phyloP scores from a whole-genome alignment of 495 filamentous ascomycete genomes.

The Aspergillus haitiensis region DNA sequence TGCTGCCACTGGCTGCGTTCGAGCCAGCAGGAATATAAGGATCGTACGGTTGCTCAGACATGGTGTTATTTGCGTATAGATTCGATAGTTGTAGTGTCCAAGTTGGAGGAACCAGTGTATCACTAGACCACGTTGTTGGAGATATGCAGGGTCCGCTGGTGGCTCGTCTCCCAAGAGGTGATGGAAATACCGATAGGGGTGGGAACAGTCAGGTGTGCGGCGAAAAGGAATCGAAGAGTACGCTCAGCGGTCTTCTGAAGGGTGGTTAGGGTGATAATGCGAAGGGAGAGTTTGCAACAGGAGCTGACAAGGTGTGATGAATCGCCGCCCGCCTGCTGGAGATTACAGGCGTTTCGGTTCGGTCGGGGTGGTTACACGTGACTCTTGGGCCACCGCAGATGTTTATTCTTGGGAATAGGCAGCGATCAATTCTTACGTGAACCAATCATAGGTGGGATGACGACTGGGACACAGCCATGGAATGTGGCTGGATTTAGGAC shows the following conservation, averaged over 20 bases:
- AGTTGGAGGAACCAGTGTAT: conserved; percentile 22
- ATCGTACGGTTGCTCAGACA: conserved; percentile 79
- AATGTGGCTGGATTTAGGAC: conserved; percentile 10
- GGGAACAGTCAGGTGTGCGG: not conserved
- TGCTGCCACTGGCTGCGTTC: conserved; percentile 42
- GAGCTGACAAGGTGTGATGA: conserved; percentile 42
- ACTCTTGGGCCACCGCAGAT: conserved; percentile 16
- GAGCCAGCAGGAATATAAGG: conserved; percentile 81
- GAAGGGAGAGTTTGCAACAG: conserved; percentile 26
- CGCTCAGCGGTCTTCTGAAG: not conserved
- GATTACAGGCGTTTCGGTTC: conserved; percentile 32
- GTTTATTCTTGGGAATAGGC: conserved; percentile 20
- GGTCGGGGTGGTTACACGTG: conserved; percentile 34
- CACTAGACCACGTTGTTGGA: conserved; percentile 25
- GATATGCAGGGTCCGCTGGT: conserved; percentile 18
- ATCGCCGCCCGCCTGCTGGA: conserved; percentile 32
- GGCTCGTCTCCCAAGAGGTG: conserved; percentile 18
- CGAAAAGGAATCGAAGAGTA: conserved; percentile 6
- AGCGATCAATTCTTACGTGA: conserved; percentile 11
- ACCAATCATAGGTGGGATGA: conserved; percentile 12
- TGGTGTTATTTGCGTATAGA: conserved; percentile 50
- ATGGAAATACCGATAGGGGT: conserved; percentile 12
- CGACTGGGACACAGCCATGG: conserved; percentile 10
- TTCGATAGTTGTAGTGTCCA: conserved; percentile 21
- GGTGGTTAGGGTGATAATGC: conserved; percentile 18